A percentile compares a stretch with the other conserved stretches of the same genome.
Conservation (phyloP, 2,329 filamentous ascomycete species). For the Emydomyces testavorans region DNA sequence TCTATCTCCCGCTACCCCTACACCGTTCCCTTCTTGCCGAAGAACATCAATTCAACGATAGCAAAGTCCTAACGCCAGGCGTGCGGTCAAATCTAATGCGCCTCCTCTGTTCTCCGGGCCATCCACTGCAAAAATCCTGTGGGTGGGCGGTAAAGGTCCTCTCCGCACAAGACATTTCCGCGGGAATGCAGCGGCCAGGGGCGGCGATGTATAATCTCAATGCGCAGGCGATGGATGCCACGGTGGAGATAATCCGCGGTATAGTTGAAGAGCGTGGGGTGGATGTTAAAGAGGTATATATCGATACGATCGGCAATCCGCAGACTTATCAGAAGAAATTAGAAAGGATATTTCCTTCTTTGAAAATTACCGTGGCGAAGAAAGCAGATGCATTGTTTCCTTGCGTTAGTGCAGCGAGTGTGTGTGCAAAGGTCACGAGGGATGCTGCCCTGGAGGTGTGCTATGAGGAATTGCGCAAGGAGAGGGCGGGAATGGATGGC, state of each 20-base stretch:
- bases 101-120: conserved; percentile 55
- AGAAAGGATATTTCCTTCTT: conserved; percentile 68
- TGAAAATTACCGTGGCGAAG: conserved; percentile 65
- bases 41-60: conserved; percentile 84
- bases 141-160: conserved; percentile 77
- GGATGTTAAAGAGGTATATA: conserved; percentile 78
- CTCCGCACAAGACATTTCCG: conserved; percentile 70
- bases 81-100: conserved; percentile 63
- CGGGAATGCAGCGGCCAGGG: conserved; percentile 57
- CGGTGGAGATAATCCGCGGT: conserved; percentile 65
- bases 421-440: conserved; percentile 90
- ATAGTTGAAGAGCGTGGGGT: conserved; percentile 62
- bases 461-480: conserved; percentile 45
- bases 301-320: conserved; percentile 85
- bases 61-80: conserved; percentile 74
- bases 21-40: conserved; percentile 63
- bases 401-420: conserved; percentile 82
- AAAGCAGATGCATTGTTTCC: conserved; percentile 92
- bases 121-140: conserved; percentile 51
- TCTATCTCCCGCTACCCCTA: conserved; percentile 57
- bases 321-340: conserved; percentile 73
- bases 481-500: conserved; percentile 23
- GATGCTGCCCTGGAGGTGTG: conserved; percentile 78
- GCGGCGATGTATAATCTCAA: conserved; percentile 70
- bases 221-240: conserved; percentile 88